Conservation (phyloP, 2,329 filamentous ascomycete species). For the Sclerotinia trifoliorum region DNA sequence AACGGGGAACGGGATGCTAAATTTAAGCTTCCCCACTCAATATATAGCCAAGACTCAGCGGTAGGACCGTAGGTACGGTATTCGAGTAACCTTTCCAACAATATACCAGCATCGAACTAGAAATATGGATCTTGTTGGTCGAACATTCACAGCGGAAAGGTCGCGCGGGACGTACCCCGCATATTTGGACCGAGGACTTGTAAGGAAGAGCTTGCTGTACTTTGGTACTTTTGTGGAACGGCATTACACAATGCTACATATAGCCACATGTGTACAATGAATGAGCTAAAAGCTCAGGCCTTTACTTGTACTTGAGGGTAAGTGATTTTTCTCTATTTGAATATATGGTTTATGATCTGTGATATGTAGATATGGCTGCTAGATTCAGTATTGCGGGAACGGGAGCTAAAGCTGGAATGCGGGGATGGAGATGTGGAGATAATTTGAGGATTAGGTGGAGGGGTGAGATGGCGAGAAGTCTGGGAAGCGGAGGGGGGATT, state of each 20-base stretch:
- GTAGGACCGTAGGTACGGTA: not conserved
- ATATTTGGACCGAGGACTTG: not conserved
- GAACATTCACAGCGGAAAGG: not conserved
- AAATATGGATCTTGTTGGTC: not conserved
- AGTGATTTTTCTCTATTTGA: not conserved
- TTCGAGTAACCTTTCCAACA: not conserved
- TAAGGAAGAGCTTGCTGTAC: not conserved
- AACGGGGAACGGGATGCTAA: no score
- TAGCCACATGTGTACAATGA: not conserved
- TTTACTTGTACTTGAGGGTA: not conserved
- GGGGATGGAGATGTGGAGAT: not conserved
- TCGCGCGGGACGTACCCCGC: slow-evolving; percentile 15
- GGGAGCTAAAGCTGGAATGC: not conserved
- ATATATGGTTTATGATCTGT: not conserved
- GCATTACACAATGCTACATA: not conserved
- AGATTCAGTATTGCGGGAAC: not conserved
- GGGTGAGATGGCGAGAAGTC: not conserved
- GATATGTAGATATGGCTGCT: not conserved
- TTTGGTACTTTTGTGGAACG: slow-evolving; percentile 1
- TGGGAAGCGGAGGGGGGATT: not conserved
- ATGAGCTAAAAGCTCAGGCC: not conserved
- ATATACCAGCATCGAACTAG: not conserved
- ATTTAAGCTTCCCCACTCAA: no score
- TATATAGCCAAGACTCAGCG: slow-evolving; percentile 2
- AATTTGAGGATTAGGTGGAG: not conserved